phyloP scores from a whole-genome alignment of 2,329 filamentous ascomycete genomes.

The Xenosphaeropsis pyriputrescens region DNA sequence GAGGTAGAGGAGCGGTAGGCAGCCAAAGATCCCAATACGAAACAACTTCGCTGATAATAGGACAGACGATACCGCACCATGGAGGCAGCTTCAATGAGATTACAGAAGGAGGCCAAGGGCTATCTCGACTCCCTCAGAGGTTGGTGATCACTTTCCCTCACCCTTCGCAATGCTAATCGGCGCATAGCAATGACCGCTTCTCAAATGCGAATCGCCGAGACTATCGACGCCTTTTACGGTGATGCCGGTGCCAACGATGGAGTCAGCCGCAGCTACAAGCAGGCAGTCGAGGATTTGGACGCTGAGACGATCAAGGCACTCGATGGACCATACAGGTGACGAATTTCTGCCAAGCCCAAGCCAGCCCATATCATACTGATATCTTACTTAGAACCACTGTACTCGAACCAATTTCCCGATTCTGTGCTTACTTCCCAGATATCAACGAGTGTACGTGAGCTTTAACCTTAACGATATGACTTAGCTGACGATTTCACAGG shows the following conservation, averaged over 20 bases:
- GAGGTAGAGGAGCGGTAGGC: constrained; percentile 83
- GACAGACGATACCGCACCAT: constrained; percentile 86
- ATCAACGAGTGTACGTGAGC: constrained; percentile 77
- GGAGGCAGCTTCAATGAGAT: constrained; percentile 80
- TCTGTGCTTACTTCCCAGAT: constrained; percentile 97
- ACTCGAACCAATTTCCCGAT: constrained; percentile 85
- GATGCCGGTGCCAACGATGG: constrained; percentile 90
- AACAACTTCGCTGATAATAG: constrained; percentile 6
- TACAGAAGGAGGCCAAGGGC: constrained; percentile 97
- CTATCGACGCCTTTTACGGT: constrained; percentile 97
- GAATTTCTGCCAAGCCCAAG: too few relatives aligned
- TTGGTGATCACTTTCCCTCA: constrained; percentile 20
- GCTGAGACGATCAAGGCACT: constrained; percentile 97
- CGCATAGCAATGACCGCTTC: constrained; percentile 85
- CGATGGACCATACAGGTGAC: constrained; percentile 79
- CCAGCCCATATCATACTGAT: background rate
- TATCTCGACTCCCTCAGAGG: constrained; percentile 92
- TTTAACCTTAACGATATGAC: background rate
- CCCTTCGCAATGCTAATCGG: background rate
- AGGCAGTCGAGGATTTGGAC: constrained; percentile 94
- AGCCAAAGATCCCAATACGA: background rate
- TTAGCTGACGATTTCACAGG: constrained; percentile 26
- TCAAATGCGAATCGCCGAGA: constrained; percentile 98
- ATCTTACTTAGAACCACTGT: constrained; percentile 56
- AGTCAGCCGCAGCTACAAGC: constrained; percentile 93